These are phyloP conservation scores for Fraxinus paxiana DNA, from an alignment of 305 asterid species.

Conservation along the genomic window DNA sequence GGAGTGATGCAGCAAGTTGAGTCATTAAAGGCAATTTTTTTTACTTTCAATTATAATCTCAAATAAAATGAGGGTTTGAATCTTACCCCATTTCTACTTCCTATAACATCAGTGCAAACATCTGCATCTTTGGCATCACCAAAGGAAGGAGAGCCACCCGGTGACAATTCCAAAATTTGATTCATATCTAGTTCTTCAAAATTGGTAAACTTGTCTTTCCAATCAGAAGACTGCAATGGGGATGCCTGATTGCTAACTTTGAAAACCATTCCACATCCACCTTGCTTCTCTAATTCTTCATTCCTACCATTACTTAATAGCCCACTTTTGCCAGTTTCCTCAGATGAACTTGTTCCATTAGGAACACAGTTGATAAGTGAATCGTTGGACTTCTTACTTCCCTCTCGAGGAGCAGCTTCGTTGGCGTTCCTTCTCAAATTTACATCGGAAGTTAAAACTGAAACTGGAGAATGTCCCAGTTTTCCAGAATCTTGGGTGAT, in stretches of 20 bases:
- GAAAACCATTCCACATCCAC: neutral
- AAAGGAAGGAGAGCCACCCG: conserved; percentile 55
- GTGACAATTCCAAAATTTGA: conserved; percentile 43
- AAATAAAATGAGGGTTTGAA: neutral
- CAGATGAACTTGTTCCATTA: conserved; percentile 20
- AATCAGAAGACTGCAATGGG: neutral
- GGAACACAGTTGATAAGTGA: conserved; percentile 8
- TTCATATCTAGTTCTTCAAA: conserved; percentile 40
- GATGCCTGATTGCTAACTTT: neutral
- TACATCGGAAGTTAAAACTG: conserved; percentile 21
- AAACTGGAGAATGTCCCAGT: neutral
- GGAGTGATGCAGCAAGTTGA: neutral
- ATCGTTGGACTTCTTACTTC: conserved; percentile 17
- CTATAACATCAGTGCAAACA: conserved; percentile 13
- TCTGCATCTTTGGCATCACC: conserved; percentile 29
- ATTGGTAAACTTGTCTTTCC: conserved; percentile 3
- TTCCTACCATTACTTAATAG: neutral
- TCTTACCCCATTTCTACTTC: conserved; percentile 25
- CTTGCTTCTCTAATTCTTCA: neutral
- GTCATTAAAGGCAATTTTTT: neutral
- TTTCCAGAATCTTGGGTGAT: conserved; percentile 22
- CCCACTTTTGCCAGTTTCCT: neutral
- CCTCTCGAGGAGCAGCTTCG: conserved; percentile 21
- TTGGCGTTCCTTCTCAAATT: conserved; percentile 16
- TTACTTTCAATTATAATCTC: neutral